A percentile compares a stretch with the other conserved stretches of the same genome.
Evolutionary conservation across 805 yeast species (phyloP).

Genomic region (Lachancea kluyveri): DNA sequence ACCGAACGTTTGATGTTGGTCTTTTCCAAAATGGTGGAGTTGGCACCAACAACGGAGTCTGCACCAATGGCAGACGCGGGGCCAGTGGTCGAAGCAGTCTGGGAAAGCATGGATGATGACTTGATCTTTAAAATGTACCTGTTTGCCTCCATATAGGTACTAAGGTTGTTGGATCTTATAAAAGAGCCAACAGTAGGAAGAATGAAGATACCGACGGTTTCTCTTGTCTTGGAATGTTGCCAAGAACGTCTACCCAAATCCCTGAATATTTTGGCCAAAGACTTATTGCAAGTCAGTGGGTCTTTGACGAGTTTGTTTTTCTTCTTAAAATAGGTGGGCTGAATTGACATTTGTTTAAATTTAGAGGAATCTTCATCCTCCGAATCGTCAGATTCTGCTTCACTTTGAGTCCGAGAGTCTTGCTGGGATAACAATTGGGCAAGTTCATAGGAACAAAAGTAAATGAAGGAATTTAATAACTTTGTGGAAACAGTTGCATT

Average conservation of each 20-base stretch:
- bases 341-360: conserved; percentile 14
- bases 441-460: conserved; percentile 52
- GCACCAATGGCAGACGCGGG: conserved; percentile 69
- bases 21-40: conserved; percentile 67
- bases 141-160: conserved; percentile 86
- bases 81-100: conserved; percentile 18
- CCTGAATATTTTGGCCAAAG: conserved; percentile 65
- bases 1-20: conserved; percentile 84
- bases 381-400: conserved; percentile 17
- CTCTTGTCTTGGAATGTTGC: conserved; percentile 59
- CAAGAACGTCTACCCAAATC: conserved; percentile 90
- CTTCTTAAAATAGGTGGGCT: conserved; percentile 28
- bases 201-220: conserved; percentile 61
- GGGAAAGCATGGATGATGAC: conserved; percentile 37
- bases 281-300: conserved; percentile 33
- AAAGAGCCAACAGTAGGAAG: conserved; percentile 67
- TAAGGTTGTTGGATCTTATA: conserved; percentile 69
- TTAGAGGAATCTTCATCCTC: conserved; percentile 15
- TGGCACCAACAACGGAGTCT: conserved; percentile 73
- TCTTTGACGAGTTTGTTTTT: conserved; percentile 21
- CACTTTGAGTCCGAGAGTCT: conserved; percentile 4
- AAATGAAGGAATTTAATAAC: conserved; percentile 67
- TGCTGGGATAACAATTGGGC: conserved; percentile 41
- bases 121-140: conserved; percentile 63
- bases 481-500: conserved; percentile 69